Evolutionary conservation across 192 early-diverging fungal species (phyloP), one percentile per base, ranked within the genome.

Genomic region (Blastocladiella britannica): DNA sequence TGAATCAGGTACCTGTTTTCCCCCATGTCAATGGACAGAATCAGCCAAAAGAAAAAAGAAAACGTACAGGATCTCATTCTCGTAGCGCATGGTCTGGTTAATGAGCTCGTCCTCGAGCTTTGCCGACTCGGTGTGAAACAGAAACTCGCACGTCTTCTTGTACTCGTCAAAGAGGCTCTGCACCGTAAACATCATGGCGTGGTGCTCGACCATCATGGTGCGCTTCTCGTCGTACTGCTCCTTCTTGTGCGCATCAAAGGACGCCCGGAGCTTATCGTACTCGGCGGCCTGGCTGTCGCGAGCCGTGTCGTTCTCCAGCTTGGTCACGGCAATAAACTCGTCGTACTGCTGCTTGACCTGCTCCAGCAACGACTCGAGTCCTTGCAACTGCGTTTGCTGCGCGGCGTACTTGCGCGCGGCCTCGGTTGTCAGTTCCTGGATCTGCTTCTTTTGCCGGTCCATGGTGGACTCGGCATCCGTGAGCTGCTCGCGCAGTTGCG

Each of bases 121-220:
- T 5, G 65, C 62, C 4, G 75, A 65, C 60, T 80, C 78, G 47
- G 58, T 53, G 58, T 68, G 73, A 62, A 78, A 78, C 54, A 80
- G 63, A 54, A 72, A 73, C 59, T 80, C 78, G 20, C 70, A 59
- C 3, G 75, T 73, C 8, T 63, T 65, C 15, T 75, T 52, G 56
- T 80, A 80, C 58, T 80, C 78, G 56, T 80, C 78, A 58, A 78
- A 80, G 57, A 76, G 75, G 0, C 71, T 26, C 56, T 80, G 78
- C 73, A 80, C 72, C 1, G 69, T 61, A 43, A 69, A 73, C 0
- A 78, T 57, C 18, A 80, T 56, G 31, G 61, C 67, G 55, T 65
- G 63, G 53, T 78, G 75, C 28, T 80, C 78, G 8, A 47, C 63
- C 65, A 68, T 70, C 43, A 76, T 59, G 20, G 65, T 30, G 62